These are phyloP conservation scores for Ustilago cynodontis DNA, from an alignment of 1,284 basidiomycete genomes.

Conservation along the genomic window DNA sequence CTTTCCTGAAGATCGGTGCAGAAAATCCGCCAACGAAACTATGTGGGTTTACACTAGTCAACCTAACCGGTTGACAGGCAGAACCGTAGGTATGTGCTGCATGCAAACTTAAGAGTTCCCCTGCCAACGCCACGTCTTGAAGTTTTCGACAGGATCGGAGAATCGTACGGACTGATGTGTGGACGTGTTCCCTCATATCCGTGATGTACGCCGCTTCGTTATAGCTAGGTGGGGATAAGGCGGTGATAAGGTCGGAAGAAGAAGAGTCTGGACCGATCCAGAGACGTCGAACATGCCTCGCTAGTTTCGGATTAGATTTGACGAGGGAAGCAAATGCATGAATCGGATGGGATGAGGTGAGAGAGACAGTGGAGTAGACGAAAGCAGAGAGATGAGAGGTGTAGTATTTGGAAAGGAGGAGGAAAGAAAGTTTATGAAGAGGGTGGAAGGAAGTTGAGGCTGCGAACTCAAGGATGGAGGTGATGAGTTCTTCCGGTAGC, in stretches of 20 bases:
- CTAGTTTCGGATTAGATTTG: slow-evolving; percentile 34
- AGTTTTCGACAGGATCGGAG: slow-evolving; percentile 62
- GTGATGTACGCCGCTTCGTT: slow-evolving; percentile 46
- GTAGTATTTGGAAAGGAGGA: slow-evolving; percentile 46
- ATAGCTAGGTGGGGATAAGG: slow-evolving; percentile 57
- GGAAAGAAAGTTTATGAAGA: slow-evolving; percentile 26
- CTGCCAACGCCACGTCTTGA: slow-evolving; percentile 61
- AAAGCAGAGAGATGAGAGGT: slow-evolving; percentile 37
- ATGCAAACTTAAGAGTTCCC: slow-evolving; percentile 58
- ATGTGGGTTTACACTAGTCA: slow-evolving; percentile 67
- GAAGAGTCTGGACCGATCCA: slow-evolving; percentile 63
- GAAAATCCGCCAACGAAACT: slow-evolving; percentile 64
- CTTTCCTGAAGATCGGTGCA: slow-evolving; percentile 64
- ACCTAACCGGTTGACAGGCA: slow-evolving; percentile 61
- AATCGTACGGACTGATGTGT: slow-evolving; percentile 46
- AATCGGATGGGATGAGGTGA: slow-evolving; percentile 40
- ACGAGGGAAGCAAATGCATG: slow-evolving; percentile 50
- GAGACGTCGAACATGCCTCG: slow-evolving; percentile 52
- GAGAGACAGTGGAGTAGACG: slow-evolving; percentile 43
- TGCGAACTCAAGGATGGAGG: slow-evolving; percentile 41
- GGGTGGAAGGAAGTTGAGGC: slow-evolving; percentile 23
- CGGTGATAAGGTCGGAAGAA: slow-evolving; percentile 59
- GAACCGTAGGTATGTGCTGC: slow-evolving; percentile 63
- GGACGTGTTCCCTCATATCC: slow-evolving; percentile 49
- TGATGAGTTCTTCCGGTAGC: slow-evolving; percentile 48